Conservation (phyloP, 2,329 filamentous ascomycete species). For the Penicillium sp. region DNA sequence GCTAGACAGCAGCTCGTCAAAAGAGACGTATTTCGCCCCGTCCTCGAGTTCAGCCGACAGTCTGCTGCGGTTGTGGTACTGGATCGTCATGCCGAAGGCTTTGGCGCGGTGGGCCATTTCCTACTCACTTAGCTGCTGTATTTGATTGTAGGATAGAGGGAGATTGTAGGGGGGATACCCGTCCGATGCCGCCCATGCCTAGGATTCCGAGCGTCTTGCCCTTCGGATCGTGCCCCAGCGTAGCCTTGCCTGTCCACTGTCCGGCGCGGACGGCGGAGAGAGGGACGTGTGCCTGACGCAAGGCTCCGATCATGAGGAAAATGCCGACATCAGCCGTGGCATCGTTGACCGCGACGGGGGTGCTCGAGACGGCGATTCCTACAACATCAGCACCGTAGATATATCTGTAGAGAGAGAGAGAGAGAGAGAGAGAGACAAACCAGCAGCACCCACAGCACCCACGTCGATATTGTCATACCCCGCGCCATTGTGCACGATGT, state of each 20-base stretch:
- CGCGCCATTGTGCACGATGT: conserved; percentile 54
- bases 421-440: conserved; percentile 17
- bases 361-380: conserved; percentile 43
- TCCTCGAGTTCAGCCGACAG: conserved; percentile 38
- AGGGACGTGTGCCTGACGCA: conserved; percentile 42
- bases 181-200: conserved; percentile 47
- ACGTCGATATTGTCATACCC: conserved; percentile 61
- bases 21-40: conserved; percentile 43
- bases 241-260: conserved; percentile 40
- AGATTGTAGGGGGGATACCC: conserved; percentile 27
- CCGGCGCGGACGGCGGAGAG: conserved; percentile 39
- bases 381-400: not conserved
- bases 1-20: conserved; percentile 43
- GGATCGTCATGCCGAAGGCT: conserved; percentile 46
- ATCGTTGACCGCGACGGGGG: conserved; percentile 44
- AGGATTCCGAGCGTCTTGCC: conserved; percentile 45
- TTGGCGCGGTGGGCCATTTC: conserved; percentile 44
- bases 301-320: conserved; percentile 46
- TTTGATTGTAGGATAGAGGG: not conserved
- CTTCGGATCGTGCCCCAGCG: conserved; percentile 43
- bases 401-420: too few relatives aligned
- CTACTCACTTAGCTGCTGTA: conserved; percentile 22
- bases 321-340: conserved; percentile 47
- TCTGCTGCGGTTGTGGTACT: conserved; percentile 45
- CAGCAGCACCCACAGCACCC: conserved; percentile 46